Base-by-base conservation (phyloP, 768 basidiomycete species). In the Leccinum rimulosum region DNA sequence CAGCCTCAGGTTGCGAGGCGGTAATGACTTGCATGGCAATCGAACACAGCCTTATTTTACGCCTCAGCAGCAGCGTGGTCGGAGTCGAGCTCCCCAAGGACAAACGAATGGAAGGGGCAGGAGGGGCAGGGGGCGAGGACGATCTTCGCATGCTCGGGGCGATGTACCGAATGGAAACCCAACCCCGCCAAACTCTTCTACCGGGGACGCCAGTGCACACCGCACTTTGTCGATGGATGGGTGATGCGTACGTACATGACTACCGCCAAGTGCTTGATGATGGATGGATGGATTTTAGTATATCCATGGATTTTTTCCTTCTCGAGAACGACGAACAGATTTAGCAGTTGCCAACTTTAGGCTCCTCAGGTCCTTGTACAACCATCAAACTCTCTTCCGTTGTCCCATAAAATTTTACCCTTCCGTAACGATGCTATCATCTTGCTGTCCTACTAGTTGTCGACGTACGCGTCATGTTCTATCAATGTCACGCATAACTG, bases 401-500 rank as follows among this genome's bases (percentile, higher is more conserved):
- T 35, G 64, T 45, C 43, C 51, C 30, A 43, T 54, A 47, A 30
- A 49, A 22, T 1, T n/a, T n/a, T 31, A 11, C 19, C 30, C 52
- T 33, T 28, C 27, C 25, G 10, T 50, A 52, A 17, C 22, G 10
- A 22, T 25, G 43, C 14, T 50, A 51, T 58, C 10, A 4, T 8
- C 31, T 45, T 50, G 43, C 27, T 65, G n/a, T 56, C 57, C 28
- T 25, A 45, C 43, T 45, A 22, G 43, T 45, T 11, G 54, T 33
- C 31, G 54, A 33, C n/a, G 17, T 52, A 51, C 19, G 43, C 30
- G 25, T 35, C 14, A 22, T 22, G 11, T 10, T 47, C 14, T 17
- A 45, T 17, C 35, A 48, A 49, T 55, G n/a, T 57, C 60, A 61
- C 52, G 28, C 58, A 58, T 57, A 49, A 57, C 54, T 50, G 57